phyloP scores from a whole-genome alignment of 208 protist species.

The Endotrypanum monterogeii region DNA sequence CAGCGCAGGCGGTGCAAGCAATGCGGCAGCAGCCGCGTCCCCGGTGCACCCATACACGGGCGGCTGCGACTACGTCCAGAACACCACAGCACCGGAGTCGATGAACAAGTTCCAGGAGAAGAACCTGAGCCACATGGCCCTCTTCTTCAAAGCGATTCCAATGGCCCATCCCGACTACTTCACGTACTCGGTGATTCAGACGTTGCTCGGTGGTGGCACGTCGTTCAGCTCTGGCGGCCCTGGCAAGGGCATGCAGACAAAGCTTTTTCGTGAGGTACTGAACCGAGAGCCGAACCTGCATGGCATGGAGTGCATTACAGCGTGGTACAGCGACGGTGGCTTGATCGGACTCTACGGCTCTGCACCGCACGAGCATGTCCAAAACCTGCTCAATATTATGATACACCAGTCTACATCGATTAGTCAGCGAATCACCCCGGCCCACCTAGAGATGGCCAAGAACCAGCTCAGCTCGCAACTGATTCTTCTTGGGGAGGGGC shows the following conservation, averaged over 20 bases:
- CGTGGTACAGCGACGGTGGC: constrained; percentile 91
- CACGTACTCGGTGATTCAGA: constrained; percentile 89
- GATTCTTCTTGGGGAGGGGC: constrained; percentile 80
- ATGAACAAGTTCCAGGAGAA: constrained; percentile 93
- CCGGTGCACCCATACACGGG: constrained; percentile 70
- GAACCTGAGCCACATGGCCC: constrained; percentile 85
- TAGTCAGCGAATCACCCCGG: constrained; percentile 68
- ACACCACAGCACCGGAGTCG: constrained; percentile 85
- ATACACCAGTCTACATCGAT: constrained; percentile 80
- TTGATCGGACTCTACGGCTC: constrained; percentile 89
- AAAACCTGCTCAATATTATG: constrained; percentile 73
- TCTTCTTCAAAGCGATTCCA: constrained; percentile 88
- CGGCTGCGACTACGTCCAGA: constrained; percentile 67
- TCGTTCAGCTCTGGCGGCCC: constrained; percentile 92
- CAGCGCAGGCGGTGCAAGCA: background rate
- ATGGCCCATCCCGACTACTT: constrained; percentile 87
- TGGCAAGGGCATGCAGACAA: constrained; percentile 94
- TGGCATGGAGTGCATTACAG: constrained; percentile 89
- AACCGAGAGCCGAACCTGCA: constrained; percentile 74
- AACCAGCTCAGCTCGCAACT: constrained; percentile 88
- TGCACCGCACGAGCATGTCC: constrained; percentile 76
- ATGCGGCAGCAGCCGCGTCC: constrained; percentile 7
- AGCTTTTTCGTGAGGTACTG: constrained; percentile 90
- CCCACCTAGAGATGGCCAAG: constrained; percentile 87
- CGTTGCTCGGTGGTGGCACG: constrained; percentile 86